Base-by-base conservation (phyloP, 2,329 filamentous ascomycete species). In the Pestalotiopsis fici region DNA sequence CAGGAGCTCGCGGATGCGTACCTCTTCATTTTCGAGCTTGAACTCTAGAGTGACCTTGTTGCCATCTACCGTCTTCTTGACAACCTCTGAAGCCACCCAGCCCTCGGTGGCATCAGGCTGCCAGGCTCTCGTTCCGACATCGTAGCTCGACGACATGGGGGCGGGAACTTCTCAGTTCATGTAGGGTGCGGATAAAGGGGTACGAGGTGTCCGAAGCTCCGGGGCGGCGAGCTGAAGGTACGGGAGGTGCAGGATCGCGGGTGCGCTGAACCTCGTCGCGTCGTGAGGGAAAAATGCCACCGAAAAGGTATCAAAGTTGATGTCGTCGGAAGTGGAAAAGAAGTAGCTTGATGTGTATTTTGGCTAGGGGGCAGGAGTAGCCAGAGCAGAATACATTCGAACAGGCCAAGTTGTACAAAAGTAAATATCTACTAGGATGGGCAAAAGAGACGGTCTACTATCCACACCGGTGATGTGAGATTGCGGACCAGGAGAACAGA, bases 101-200 rank as follows among this genome's bases (percentile, higher is more conserved):
- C 96, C 96, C 83, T 99, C 95, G 69, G 93, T 93, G 80, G 89
- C 85, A 85, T 99, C 96, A 75, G 96, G 95, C 88, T 98, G 96
- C 96, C 96, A 99, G 79, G 95, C 96, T 88, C 94, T 91, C 77
- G 95, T 98, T 78, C 95, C 96, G 78, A 98, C 90, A 87, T 98
- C 95, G 85, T 97, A 98, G 79, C 89, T 93, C 83, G 97, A 93
- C 85, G 94, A 93, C 95, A 97, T 97, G 82, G 78, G 80, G 64
- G 39, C 65, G 65, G 65, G 56, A 64, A 60, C 56, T 66, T 56
- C 57, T 60, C 57, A 35, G n/a, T 31, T 35, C 28, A 62, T 65
- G 25, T 37, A 56, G 47, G 54, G 57, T 57, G 43, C 27, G 67
- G 60, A 61, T 62, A 61, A 35, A 50, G 64, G 59, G 56, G 47